Evolutionary conservation across 345 rosid species (phyloP).

Genomic region (Populus simonii): DNA sequence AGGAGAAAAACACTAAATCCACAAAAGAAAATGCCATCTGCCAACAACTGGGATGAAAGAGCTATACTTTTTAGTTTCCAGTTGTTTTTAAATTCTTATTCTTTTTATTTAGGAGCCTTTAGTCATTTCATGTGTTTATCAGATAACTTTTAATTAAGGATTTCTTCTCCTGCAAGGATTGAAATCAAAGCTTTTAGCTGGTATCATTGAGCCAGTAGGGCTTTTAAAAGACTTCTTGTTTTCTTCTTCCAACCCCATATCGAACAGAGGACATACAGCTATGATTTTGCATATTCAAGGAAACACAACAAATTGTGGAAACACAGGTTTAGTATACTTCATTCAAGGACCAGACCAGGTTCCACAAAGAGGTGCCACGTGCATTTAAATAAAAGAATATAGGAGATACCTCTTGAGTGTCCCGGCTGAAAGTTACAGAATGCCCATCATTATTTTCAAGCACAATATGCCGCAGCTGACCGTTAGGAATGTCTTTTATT

Average conservation of each 20-base stretch:
- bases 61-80: neutral
- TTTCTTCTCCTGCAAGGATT: neutral
- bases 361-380: neutral
- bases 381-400: neutral
- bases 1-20: neutral
- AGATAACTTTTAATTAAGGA: neutral
- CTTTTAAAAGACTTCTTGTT: neutral
- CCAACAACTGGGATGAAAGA: neutral
- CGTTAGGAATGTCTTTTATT: constrained; percentile 67
- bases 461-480: constrained; percentile 54
- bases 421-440: constrained; percentile 69
- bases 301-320: neutral
- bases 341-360: neutral
- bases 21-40: neutral
- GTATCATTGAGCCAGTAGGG: neutral
- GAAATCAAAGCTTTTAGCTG: neutral
- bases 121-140: neutral
- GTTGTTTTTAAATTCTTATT: neutral
- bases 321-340: neutral
- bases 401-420: constrained; percentile 68
- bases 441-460: constrained; percentile 65
- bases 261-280: neutral
- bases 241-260: neutral
- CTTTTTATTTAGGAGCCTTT: neutral
- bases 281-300: neutral